Base-by-base conservation (phyloP, 345 rosid genomes). In the Arabidopsis arenosa region DNA sequence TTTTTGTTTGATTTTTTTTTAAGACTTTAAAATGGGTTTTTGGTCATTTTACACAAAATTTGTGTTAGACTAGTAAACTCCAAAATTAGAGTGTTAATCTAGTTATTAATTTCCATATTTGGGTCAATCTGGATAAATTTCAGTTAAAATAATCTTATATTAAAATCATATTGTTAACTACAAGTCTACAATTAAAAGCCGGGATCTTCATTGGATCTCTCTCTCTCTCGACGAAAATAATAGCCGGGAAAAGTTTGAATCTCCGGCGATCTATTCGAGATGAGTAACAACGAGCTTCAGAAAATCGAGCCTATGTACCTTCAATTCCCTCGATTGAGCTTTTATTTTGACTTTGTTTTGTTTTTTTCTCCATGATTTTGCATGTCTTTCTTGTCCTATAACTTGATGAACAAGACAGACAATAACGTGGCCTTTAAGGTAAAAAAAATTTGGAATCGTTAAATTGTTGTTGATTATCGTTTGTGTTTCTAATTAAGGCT, bases 341-440 rank as follows among this genome's bases (percentile, higher is more conserved):
- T 88, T 58, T 35, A 0, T 33, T 18, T 51, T 8, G 17, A 28
- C 17, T 23, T 35, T 23, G 26, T 2, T 23, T 23, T n/a, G n/a
- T n/a, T n/a, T n/a, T n/a, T n/a, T n/a, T n/a, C n/a, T n/a, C n/a
- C n/a, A n/a, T n/a, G n/a, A n/a, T n/a, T n/a, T n/a, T n/a, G 59
- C 10, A 55, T 18, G 8, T 17, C 41, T 28, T 49, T 18, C 13
- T 66, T 58, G 17, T 2, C 59, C 9, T 18, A 68, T 79, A 87
- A 82, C 52, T 74, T 88, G 76, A 82, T 83, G 35, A 90, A 90
- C 85, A 88, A 88, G 86, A 79, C 93, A 7, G 86, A 85, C 63
- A 74, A 84, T 41, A 78, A 72, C 73, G 85, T 90, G 30, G 91
- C 89, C 30, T 88, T 88, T 69, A 90, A 88, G 93, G 96, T 90